Percentiles rank a stretch among this genome's conserved stretches.
phyloP scores from a whole-genome alignment of 169 alveolate species.

The Eimeria necatrix region DNA sequence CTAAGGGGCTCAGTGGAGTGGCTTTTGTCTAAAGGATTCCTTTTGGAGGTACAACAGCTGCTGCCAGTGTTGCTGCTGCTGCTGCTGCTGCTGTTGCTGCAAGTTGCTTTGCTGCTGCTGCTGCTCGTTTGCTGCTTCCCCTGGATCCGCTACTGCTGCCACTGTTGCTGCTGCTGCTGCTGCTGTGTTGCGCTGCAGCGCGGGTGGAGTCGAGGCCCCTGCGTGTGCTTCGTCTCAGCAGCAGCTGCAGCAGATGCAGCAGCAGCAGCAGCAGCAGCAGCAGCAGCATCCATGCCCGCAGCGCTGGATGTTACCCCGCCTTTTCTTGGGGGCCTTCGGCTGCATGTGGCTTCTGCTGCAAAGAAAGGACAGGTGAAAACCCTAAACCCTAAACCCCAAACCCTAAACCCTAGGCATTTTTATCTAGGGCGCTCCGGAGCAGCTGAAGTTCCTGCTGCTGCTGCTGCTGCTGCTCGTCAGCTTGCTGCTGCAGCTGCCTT shows the following conservation, averaged over 20 bases:
- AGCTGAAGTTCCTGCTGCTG: constrained; percentile 21
- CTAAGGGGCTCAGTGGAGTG: not conserved
- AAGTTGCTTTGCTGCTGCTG: not conserved
- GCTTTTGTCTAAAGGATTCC: constrained; percentile 8
- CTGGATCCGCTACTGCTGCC: not conserved
- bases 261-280: constrained; percentile 59
- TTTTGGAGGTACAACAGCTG: constrained; percentile 33
- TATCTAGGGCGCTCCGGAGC: not conserved
- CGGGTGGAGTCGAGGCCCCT: constrained; percentile 44
- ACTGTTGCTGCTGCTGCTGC: constrained; percentile 65
- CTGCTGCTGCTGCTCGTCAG: constrained; percentile 28
- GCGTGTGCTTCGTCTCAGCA: constrained; percentile 37
- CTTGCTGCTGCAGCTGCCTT: constrained; percentile 29
- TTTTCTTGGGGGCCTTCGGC: constrained; percentile 13
- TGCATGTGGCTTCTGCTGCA: constrained; percentile 28
- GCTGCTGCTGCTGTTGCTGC: constrained; percentile 13
- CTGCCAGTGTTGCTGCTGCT: constrained; percentile 56
- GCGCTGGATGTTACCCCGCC: not conserved
- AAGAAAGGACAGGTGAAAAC: not conserved
- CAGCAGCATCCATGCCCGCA: constrained; percentile 52
- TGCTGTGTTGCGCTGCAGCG: constrained; percentile 22
- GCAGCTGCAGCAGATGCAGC: constrained; percentile 63
- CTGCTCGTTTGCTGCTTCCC: not conserved
- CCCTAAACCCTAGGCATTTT: not conserved
- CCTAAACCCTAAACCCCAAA: constrained; percentile 36